These are phyloP conservation scores for Petunia axillaris DNA, from an alignment of 257 asterid species.

Conservation along the genomic window DNA sequence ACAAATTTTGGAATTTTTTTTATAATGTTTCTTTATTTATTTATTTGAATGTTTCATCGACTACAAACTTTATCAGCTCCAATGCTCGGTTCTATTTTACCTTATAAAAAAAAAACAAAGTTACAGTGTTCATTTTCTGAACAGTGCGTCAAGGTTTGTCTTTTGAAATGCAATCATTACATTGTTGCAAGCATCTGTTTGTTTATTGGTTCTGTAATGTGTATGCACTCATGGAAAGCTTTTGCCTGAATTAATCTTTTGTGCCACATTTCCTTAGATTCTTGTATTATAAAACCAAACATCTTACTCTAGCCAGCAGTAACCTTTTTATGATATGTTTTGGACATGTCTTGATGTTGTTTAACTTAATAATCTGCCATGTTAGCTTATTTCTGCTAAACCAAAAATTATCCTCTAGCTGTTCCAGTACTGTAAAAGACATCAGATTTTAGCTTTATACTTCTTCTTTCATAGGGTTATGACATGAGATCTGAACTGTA, in stretches of 20 bases:
- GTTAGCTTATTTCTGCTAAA: background rate
- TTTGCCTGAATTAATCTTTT: background rate
- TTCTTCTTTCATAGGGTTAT: background rate
- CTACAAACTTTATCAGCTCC: background rate
- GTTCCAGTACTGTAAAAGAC: background rate
- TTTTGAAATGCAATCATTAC: background rate
- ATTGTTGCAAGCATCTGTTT: background rate
- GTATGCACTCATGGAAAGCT: background rate
- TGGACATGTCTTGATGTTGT: background rate
- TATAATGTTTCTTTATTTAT: background rate
- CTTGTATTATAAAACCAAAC: background rate
- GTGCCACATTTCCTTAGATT: background rate
- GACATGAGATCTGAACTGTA: background rate
- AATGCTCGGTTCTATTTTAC: background rate
- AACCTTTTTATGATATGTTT: conserved; percentile 1
- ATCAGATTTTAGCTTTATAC: background rate
- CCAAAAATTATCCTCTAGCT: background rate
- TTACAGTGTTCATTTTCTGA: background rate
- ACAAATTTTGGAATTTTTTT: background rate
- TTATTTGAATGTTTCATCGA: background rate
- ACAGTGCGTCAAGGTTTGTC: background rate
- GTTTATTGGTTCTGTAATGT: background rate
- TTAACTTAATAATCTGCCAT: background rate
- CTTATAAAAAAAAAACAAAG: no score
- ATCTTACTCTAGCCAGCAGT: background rate